Conservation (phyloP, 371 early-diverging fungal species). For the Circinella minor region DNA sequence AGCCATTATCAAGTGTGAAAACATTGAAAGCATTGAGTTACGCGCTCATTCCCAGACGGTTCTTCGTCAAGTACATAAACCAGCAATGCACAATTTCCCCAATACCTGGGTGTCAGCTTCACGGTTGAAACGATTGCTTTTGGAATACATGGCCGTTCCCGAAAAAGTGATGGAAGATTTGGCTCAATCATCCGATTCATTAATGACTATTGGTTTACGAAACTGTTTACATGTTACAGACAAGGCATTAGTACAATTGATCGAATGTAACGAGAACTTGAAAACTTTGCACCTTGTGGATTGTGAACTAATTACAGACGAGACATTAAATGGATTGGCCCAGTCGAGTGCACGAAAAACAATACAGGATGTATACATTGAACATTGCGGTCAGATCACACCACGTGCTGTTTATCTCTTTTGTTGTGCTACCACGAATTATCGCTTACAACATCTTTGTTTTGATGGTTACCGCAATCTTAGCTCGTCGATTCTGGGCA, state of each 20-base stretch:
- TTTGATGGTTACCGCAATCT: conserved; percentile 20
- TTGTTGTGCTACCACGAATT: conserved; percentile 11
- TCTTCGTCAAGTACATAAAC: neutral
- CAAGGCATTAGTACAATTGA: neutral
- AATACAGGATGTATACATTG: conserved; percentile 18
- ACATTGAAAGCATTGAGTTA: conserved; percentile 30
- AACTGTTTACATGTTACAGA: conserved; percentile 18
- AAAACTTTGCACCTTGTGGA: conserved; percentile 16
- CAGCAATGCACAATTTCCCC: neutral
- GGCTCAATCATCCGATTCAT: neutral
- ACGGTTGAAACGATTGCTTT: conserved; percentile 4
- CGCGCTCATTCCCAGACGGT: conserved; percentile 18
- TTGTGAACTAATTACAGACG: conserved; percentile 22
- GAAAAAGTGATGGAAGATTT: conserved; percentile 10
- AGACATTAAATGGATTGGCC: neutral
- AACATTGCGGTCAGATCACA: conserved; percentile 21
- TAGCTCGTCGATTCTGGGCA: neutral
- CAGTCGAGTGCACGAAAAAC: neutral
- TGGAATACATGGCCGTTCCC: conserved; percentile 17
- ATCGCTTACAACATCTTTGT: neutral
- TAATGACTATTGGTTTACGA: conserved; percentile 11
- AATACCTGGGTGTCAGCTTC: neutral
- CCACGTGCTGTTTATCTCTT: conserved; percentile 25
- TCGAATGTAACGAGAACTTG: neutral
- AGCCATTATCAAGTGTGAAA: conserved; percentile 21